These are phyloP conservation scores for Salvia rosmarinus DNA, from an alignment of 257 asterid species.

Conservation along the genomic window DNA sequence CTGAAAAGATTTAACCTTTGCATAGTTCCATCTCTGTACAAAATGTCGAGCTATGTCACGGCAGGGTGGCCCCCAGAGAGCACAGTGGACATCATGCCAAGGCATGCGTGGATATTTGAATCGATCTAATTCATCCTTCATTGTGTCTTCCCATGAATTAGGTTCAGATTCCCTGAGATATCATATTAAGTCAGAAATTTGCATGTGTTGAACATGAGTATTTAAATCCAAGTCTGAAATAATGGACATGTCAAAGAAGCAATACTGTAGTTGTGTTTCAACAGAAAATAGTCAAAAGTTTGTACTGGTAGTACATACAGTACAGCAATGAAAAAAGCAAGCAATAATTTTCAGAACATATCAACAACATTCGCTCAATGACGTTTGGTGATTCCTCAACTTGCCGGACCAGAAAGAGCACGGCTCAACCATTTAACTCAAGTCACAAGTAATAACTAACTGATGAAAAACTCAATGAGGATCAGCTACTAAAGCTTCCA, in stretches of 20 bases:
- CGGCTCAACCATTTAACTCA: conserved; percentile 26
- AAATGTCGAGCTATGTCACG: conserved; percentile 95
- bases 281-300: conserved; percentile 12
- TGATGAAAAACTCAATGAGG: conserved; percentile 25
- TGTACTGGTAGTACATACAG: conserved; percentile 23
- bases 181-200: conserved; percentile 36
- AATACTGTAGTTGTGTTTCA: conserved; percentile 24
- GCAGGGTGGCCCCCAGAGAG: conserved; percentile 97
- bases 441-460: conserved; percentile 16
- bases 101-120: conserved; percentile 89
- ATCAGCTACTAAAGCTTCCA: conserved; percentile 8
- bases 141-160: conserved; percentile 92
- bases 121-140: conserved; percentile 88
- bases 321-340: conserved; percentile 25
- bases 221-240: background rate
- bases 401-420: conserved; percentile 21
- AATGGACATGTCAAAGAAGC: conserved; percentile 19
- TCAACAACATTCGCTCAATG: conserved; percentile 14
- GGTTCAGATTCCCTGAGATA: conserved; percentile 91
- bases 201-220: conserved; percentile 26
- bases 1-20: conserved; percentile 60
- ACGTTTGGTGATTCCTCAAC: conserved; percentile 19
- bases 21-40: conserved; percentile 97
- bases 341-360: conserved; percentile 14
- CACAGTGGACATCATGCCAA: conserved; percentile 99